phyloP scores from a whole-genome alignment of 169 alveolate genomes.

The Eimeria maxima region DNA sequence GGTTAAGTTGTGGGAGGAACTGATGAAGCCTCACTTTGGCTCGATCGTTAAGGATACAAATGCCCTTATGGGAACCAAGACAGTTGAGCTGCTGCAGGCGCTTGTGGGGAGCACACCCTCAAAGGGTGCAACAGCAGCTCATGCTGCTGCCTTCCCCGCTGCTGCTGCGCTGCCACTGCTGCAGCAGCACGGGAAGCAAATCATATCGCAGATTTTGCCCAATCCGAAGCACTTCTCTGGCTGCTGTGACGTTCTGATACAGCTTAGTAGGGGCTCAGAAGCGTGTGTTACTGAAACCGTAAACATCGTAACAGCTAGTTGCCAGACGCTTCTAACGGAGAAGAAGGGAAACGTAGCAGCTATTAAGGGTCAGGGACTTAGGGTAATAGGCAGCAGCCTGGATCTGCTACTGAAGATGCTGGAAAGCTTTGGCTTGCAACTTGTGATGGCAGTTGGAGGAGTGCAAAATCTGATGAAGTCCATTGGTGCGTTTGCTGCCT shows the following conservation, averaged over 20 bases:
- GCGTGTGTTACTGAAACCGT: conserved; percentile 42
- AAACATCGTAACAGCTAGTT: conserved; percentile 29
- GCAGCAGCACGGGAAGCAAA: conserved; percentile 54
- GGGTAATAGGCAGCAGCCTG: conserved; percentile 59
- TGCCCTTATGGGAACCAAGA: conserved; percentile 70
- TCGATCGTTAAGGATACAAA: conserved; percentile 68
- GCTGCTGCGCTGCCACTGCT: conserved; percentile 69
- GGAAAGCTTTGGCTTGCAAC: conserved; percentile 70
- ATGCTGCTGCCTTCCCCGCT: conserved; percentile 35
- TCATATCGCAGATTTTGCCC: conserved; percentile 12
- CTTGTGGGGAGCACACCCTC: conserved; percentile 5
- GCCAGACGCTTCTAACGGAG: conserved; percentile 67
- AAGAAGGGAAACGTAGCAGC: conserved; percentile 80
- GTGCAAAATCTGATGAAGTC: conserved; percentile 45
- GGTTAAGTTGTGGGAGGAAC: conserved; percentile 66
- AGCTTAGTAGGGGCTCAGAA: conserved; percentile 49
- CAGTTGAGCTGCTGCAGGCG: conserved; percentile 73
- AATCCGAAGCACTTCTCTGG: conserved; percentile 52
- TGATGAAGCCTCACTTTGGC: conserved; percentile 31
- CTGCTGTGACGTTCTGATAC: conserved; percentile 68
- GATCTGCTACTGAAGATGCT: conserved; percentile 69
- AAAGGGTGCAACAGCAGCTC: not conserved
- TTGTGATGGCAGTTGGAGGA: conserved; percentile 71
- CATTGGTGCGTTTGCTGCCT: conserved; percentile 59
- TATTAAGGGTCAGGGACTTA: conserved; percentile 66